Evolutionary conservation across 495 filamentous ascomycete species (phyloP), one percentile per base, ranked within the genome.

Genomic region (Rostrohypoxylon terebratum): DNA sequence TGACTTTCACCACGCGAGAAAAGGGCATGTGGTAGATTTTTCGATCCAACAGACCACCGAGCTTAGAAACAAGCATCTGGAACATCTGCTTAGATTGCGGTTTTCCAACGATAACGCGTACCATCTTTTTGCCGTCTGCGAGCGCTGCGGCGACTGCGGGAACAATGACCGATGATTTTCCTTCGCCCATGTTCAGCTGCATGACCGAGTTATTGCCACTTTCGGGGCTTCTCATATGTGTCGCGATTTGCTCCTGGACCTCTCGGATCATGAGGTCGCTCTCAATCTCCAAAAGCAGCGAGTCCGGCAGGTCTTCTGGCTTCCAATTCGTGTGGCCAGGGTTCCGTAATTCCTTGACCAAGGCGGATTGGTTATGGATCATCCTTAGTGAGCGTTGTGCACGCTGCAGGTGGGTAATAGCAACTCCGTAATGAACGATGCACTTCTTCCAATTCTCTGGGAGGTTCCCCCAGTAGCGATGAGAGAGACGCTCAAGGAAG

Each of bases 111-210:
- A 93, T 72, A 0, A 93, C 82, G 11, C 90, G 78, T 0, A 86
- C 83, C 0, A 93, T 79, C 16, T 77, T 81, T 0, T 68, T 66
- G 0, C 81, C 80, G 69, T 93, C 77, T 0, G 89, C 89, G 14
- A 93, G 73, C 2, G 79, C 77, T 0, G 83, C 82, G 4, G 88
- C 84, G 7, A 90, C 85, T 44, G 90, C 86, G 0, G 91, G 90
- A 3, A 92, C 84, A 59, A 94, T 91, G 1, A 92, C 87, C 0
- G 89, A 89, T 0, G 90, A 90, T 72, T 94, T 94, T 0, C 91
- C 91, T 74, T 91, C 85, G 0, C 91, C 91, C 90, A 93, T 93
- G 69, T 92, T 92, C 59, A 94, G 80, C 72, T 93, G 91, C 77
- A 93, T 81, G 11, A 89, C 87, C 0, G 83, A 75, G 72, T 89